A percentile compares a stretch with the other conserved stretches of the same genome.
Conservation (phyloP, 306 rosid species). For the Lupinus albus region DNA sequence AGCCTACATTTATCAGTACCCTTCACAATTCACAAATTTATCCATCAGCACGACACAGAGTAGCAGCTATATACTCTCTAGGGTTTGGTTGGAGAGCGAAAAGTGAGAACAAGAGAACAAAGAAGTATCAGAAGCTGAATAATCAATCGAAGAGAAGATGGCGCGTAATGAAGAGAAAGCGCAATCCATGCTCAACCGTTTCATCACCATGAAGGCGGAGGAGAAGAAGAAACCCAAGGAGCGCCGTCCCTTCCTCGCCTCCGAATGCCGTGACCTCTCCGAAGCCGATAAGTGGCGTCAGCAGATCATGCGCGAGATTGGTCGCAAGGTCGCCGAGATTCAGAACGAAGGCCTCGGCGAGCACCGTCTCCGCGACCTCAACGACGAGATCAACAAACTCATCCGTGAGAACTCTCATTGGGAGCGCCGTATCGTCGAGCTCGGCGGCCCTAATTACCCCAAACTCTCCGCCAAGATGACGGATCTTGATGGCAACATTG, state of each 20-base stretch:
- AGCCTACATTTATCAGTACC: too few relatives aligned
- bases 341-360: constrained; percentile 94
- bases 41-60: too few relatives aligned
- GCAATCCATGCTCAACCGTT: constrained; percentile 71
- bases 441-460: constrained; percentile 76
- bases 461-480: constrained; percentile 85
- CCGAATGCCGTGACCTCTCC: constrained; percentile 93
- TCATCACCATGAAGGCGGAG: constrained; percentile 77
- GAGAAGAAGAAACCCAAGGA: constrained; percentile 96
- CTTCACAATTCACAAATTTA: too few relatives aligned
- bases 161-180: constrained; percentile 67
- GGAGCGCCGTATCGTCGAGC: constrained; percentile 89
- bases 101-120: too few relatives aligned
- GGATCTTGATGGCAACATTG: constrained; percentile 88
- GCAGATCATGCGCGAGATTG: constrained; percentile 91
- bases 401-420: constrained; percentile 78
- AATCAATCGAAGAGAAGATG: constrained; percentile 45
- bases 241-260: constrained; percentile 68
- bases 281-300: constrained; percentile 94
- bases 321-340: constrained; percentile 97
- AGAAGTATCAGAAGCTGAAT: neutral
- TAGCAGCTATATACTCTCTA: too few relatives aligned
- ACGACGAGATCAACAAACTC: constrained; percentile 93
- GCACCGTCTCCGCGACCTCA: constrained; percentile 96
- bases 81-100: too few relatives aligned